Evolutionary conservation across 1,139 yeast genomes (phyloP), one percentile per base, ranked within the genome.

Genomic region (Arxiozyma telluris): DNA sequence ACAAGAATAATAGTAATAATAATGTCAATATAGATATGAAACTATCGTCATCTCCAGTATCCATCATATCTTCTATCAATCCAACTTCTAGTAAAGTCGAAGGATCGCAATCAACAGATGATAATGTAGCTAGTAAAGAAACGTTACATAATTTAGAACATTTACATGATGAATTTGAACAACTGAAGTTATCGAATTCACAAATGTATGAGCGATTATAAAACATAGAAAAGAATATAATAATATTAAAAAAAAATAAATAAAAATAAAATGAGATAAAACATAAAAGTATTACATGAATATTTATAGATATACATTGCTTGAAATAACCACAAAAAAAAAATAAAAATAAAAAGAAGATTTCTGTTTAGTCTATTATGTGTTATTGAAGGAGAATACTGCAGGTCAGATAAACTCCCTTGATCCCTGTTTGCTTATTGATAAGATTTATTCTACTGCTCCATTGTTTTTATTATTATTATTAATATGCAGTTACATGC

Each of bases 41-140:
- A 3, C 21, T 20, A 21, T 38, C 49, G 6, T 27, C 30, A 15
- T 46, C 49, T 9, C 49, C 49, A 6, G 30, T 46, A 11, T 46
- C 49, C 21, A 17, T 46, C 3, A 46, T 46, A 3, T 46, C 49
- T 4, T 46, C 49, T 21, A 21, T 27, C 7, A 41, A 46, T 22
- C 38, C 49, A 8, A 25, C 42, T 12, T 46, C 49, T 5, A 27
- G 30, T 3, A 45, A 18, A 25, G n/a, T 3, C 20, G 27, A 34
- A 46, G 30, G 21, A 15, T 34, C 23, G 3, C 42, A 27, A 17
- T 12, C 39, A 17, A n/a, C 23, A 11, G 43, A 46, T 8, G 42
- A 46, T 21, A 46, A 46, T 17, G 30, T 46, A 18, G 49, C 49
- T 25, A 46, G 49, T 17, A 18, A 41, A 34, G 49, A 46, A 38